Evolutionary conservation across 2,329 filamentous ascomycete species (phyloP).

Genomic region (Pyrenophora graminea): DNA sequence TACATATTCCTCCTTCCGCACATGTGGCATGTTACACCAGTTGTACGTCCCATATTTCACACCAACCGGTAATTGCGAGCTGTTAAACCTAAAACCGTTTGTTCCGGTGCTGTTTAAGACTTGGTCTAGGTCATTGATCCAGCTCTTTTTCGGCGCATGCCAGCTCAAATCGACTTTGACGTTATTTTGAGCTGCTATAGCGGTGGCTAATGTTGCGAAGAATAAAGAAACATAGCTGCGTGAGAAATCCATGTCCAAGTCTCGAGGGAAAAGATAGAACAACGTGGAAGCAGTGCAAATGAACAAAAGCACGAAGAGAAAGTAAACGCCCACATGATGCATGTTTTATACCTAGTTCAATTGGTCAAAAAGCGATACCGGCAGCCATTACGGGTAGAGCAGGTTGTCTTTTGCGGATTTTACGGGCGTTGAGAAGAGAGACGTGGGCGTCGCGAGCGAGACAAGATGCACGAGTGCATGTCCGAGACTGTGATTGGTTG

Average conservation of each 20-base stretch:
- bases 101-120: constrained; percentile 65
- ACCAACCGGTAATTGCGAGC: constrained; percentile 60
- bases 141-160: constrained; percentile 44
- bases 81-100: constrained; percentile 76
- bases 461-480: constrained; percentile 23
- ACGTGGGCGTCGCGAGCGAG: constrained; percentile 5
- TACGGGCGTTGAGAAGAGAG: constrained; percentile 8
- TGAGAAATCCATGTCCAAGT: constrained; percentile 29
- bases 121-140: constrained; percentile 64
- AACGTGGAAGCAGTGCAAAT: constrained; percentile 25
- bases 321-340: constrained; percentile 22
- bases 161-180: constrained; percentile 35
- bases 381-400: constrained; percentile 28
- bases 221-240: constrained; percentile 22
- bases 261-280: constrained; percentile 18
- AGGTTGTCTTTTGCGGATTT: constrained; percentile 15
- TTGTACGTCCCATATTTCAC: constrained; percentile 69
- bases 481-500: constrained; percentile 21
- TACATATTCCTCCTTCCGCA: constrained; percentile 68
- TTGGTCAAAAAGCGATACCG: not conserved
- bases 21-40: constrained; percentile 88
- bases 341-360: constrained; percentile 27
- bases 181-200: constrained; percentile 15
- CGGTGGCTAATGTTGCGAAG: constrained; percentile 25
- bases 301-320: constrained; percentile 21